Evolutionary conservation across 768 basidiomycete species (phyloP).

Genomic region (Hydnum rufescens): DNA sequence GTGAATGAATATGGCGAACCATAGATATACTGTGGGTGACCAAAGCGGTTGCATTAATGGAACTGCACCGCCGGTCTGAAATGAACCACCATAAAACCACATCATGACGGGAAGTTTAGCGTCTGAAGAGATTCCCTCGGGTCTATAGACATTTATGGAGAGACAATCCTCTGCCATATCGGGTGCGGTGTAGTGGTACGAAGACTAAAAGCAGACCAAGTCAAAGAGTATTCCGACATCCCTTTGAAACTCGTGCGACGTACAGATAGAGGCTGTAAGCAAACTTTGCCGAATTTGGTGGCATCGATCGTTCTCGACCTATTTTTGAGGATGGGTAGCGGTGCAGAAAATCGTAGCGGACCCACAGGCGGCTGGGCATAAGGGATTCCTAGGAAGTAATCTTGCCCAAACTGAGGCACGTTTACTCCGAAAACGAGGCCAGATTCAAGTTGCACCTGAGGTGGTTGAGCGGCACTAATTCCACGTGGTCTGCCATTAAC

Average conservation of each 20-base stretch:
- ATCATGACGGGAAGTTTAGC: neutral
- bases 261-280: neutral
- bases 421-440: neutral
- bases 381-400: neutral
- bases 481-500: too few relatives aligned
- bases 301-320: neutral
- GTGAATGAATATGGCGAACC: neutral
- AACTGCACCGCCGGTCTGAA: neutral
- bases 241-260: neutral
- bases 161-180: neutral
- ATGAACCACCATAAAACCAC: neutral
- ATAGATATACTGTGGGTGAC: neutral
- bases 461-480: too few relatives aligned
- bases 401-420: neutral
- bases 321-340: neutral
- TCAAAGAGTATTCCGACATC: neutral
- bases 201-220: neutral
- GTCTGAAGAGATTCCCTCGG: neutral
- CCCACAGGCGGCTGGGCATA: constrained; percentile 1
- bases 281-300: neutral
- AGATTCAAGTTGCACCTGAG: neutral
- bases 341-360: neutral
- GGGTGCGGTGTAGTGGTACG: neutral
- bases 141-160: neutral
- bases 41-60: neutral